Evolutionary conservation across 495 filamentous ascomycete species (phyloP).

Genomic region (Hypoxylon lenormandii): DNA sequence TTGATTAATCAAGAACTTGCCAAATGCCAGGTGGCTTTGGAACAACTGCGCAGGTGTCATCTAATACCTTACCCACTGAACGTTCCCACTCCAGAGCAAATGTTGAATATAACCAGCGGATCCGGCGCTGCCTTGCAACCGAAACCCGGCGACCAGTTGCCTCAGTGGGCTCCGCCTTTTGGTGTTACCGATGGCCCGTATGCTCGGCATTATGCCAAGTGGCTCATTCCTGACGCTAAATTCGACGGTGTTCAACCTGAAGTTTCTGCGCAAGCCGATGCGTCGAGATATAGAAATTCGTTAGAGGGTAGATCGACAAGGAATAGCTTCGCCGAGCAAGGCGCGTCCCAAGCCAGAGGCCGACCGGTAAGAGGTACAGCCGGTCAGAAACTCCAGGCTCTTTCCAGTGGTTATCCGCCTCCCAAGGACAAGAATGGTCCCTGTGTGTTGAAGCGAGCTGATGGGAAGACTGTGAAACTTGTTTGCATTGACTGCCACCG

Average conservation of each 20-base stretch:
- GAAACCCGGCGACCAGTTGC: slow-evolving; percentile 68
- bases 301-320: slow-evolving; percentile 80
- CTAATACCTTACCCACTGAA: slow-evolving; percentile 85
- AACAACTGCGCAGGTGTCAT: slow-evolving; percentile 91
- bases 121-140: slow-evolving; percentile 72
- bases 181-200: slow-evolving; percentile 93
- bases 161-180: slow-evolving; percentile 80
- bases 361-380: slow-evolving; percentile 70
- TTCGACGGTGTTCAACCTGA: slow-evolving; percentile 77
- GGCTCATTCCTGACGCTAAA: slow-evolving; percentile 87
- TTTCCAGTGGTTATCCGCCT: slow-evolving; percentile 77
- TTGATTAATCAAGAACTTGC: slow-evolving; percentile 96
- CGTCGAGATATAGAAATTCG: slow-evolving; percentile 56
- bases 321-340: slow-evolving; percentile 72
- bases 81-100: slow-evolving; percentile 69
- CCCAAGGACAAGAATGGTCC: slow-evolving; percentile 72
- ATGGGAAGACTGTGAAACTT: slow-evolving; percentile 75
- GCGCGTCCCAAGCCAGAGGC: slow-evolving; percentile 65
- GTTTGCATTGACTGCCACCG: slow-evolving; percentile 88
- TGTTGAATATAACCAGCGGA: slow-evolving; percentile 75
- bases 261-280: slow-evolving; percentile 47
- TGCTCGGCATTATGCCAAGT: slow-evolving; percentile 89
- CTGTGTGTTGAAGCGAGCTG: slow-evolving; percentile 64
- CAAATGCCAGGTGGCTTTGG: slow-evolving; percentile 93
- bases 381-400: slow-evolving; percentile 73